Evolutionary conservation across 768 basidiomycete genomes (phyloP).

Genomic region (Asterophora lycoperdoides): DNA sequence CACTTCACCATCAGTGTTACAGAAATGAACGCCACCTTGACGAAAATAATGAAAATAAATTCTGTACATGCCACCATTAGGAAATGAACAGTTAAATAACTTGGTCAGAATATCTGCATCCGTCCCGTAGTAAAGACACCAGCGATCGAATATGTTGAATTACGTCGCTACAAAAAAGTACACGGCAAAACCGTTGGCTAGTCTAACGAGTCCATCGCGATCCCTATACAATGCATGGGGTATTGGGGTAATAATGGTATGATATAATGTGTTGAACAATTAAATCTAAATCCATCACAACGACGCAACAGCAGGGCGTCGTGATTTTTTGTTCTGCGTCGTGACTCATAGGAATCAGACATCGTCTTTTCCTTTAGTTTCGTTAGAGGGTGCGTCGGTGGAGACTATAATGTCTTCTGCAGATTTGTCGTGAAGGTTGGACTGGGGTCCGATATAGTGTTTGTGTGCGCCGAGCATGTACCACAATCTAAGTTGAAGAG

Average conservation of each 20-base stretch:
- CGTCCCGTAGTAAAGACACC: background rate
- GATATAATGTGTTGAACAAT: conserved; percentile 6
- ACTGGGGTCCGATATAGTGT: conserved; percentile 57
- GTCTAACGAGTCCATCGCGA: background rate
- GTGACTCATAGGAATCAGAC: background rate
- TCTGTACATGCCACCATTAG: too few relatives aligned
- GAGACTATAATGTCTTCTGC: conserved; percentile 1
- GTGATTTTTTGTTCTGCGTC: background rate
- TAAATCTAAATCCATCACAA: background rate
- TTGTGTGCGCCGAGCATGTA: conserved; percentile 49
- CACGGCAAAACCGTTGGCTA: background rate
- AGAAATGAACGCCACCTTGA: background rate
- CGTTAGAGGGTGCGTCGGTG: background rate
- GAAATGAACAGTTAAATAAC: too few relatives aligned
- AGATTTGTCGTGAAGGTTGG: conserved; percentile 39
- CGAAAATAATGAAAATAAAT: too few relatives aligned
- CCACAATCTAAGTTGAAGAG: conserved; percentile 35
- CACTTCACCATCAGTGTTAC: conserved; percentile 69
- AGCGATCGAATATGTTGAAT: background rate
- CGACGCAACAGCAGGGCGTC: background rate
- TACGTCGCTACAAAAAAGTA: background rate
- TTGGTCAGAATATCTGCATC: too few relatives aligned
- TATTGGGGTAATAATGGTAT: background rate
- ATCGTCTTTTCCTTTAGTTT: background rate
- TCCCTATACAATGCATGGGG: background rate